Conservation (phyloP, 2,329 filamentous ascomycete genomes). For the Scedosporium minutisporum region DNA sequence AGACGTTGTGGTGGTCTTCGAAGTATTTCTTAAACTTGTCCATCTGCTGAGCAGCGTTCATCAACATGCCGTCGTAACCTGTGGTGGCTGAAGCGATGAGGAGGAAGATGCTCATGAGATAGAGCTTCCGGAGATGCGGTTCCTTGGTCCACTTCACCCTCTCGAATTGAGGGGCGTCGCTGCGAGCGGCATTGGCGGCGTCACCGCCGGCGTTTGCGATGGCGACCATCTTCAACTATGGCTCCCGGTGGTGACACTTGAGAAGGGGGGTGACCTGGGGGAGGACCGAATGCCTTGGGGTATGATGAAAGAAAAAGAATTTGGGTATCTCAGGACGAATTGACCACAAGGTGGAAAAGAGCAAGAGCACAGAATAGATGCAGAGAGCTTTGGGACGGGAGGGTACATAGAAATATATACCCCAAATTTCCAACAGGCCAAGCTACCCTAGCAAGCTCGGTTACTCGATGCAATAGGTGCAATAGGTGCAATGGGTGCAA, state of each 20-base stretch:
- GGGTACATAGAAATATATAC: too few species aligned
- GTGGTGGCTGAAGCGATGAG: constrained; percentile 53
- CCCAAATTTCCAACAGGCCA: too few species aligned
- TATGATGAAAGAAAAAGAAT: not conserved
- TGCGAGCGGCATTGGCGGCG: not conserved
- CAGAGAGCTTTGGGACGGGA: too few species aligned
- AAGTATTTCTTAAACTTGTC: constrained; percentile 44
- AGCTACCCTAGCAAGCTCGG: too few species aligned
- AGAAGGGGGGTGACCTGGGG: too few species aligned
- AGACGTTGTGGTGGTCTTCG: constrained; percentile 19
- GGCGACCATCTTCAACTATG: constrained; percentile 2
- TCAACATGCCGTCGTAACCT: constrained; percentile 51
- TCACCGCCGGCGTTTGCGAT: not conserved
- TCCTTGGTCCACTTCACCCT: constrained; percentile 47
- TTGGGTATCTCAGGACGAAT: not conserved
- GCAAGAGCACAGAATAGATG: too few species aligned
- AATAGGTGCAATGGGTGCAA: too few species aligned
- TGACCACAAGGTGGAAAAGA: too few species aligned
- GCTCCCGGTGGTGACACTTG: not conserved
- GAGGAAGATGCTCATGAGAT: constrained; percentile 41
- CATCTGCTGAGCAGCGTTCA: constrained; percentile 51
- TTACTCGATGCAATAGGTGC: too few species aligned
- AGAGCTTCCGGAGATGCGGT: constrained; percentile 46
- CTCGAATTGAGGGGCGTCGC: constrained; percentile 40
- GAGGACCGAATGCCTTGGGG: not conserved